These are phyloP conservation scores for Dothideomycetes sp. DNA, from an alignment of 2,329 filamentous ascomycete genomes.

Conservation along the genomic window DNA sequence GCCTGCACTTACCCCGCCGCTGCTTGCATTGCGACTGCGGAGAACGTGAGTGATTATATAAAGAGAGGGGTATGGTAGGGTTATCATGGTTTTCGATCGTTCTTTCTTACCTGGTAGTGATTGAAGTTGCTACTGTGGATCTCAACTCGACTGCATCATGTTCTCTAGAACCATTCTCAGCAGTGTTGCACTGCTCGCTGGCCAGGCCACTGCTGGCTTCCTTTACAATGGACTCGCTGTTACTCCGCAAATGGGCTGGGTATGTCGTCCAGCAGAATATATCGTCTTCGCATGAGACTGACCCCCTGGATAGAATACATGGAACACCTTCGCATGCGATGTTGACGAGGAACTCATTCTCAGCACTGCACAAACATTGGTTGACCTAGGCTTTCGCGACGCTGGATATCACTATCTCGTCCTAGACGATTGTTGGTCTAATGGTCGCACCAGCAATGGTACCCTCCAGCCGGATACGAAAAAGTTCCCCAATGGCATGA, in stretches of 20 bases:
- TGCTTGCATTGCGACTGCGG: too few species aligned
- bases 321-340: conserved; percentile 38
- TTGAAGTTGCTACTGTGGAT: too few species aligned
- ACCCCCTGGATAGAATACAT: conserved; percentile 24
- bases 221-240: conserved; percentile 25
- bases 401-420: conserved; percentile 41
- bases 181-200: neutral
- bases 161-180: neutral
- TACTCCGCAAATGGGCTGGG: conserved; percentile 28
- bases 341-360: conserved; percentile 36
- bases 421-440: conserved; percentile 43
- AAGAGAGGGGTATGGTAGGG: too few species aligned
- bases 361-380: conserved; percentile 33
- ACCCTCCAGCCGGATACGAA: conserved; percentile 28
- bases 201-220: conserved; percentile 2
- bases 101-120: too few species aligned
- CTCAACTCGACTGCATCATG: too few species aligned
- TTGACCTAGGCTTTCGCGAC: conserved; percentile 36
- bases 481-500: conserved; percentile 38
- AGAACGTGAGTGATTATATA: too few species aligned
- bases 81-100: too few species aligned
- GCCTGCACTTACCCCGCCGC: too few species aligned
- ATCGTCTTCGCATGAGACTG: conserved; percentile 4
- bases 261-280: conserved; percentile 11
- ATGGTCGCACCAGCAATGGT: conserved; percentile 32